A percentile compares a stretch with the other conserved stretches of the same genome.
Evolutionary conservation across 192 early-diverging fungal species (phyloP).

Genomic region (Podila clonocystis): DNA sequence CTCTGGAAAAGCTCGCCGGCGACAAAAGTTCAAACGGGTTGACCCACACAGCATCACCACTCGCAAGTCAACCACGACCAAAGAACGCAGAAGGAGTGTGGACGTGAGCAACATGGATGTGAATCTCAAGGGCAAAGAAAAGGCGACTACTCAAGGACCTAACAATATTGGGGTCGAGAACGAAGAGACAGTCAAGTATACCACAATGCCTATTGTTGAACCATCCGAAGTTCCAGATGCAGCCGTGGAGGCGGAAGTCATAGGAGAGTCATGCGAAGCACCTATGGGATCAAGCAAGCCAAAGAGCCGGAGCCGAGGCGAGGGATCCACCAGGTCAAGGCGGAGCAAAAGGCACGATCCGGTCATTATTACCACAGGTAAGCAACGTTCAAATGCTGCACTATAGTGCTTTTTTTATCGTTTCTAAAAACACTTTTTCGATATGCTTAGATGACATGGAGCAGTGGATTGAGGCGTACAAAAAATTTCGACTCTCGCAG

Average conservation of each 20-base stretch:
- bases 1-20: background rate
- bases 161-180: background rate
- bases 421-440: too few species aligned
- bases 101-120: background rate
- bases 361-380: background rate
- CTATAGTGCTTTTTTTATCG: too few species aligned
- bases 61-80: background rate
- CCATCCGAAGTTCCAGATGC: too few species aligned
- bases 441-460: constrained; percentile 6
- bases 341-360: background rate
- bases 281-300: background rate
- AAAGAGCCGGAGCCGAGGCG: background rate
- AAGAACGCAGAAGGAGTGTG: background rate
- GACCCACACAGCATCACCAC: background rate
- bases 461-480: constrained; percentile 14
- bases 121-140: constrained; percentile 3
- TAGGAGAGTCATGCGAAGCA: background rate
- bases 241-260: too few species aligned
- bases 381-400: too few species aligned
- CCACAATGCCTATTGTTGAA: too few species aligned
- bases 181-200: background rate
- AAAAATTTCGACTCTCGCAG: constrained; percentile 3
- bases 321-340: background rate
- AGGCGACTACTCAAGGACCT: background rate
- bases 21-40: background rate